Base-by-base conservation (phyloP, 192 early-diverging fungal species). In the Coemansia sp. region DNA sequence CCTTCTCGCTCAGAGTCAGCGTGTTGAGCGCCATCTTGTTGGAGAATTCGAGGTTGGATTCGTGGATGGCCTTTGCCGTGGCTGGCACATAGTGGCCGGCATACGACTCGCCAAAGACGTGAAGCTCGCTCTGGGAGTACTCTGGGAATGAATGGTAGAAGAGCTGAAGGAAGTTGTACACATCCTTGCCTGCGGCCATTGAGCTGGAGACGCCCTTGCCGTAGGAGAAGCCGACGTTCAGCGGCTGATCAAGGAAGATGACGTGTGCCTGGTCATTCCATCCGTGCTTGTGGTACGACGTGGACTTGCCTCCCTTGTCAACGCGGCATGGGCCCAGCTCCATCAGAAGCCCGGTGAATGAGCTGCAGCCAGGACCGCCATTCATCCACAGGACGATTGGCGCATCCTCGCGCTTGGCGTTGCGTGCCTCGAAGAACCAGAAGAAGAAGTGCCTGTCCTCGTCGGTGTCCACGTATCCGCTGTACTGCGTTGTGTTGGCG, bases 391-490 rank as follows among this genome's bases (percentile, higher is more conserved):
- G 74, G 2, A 88, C 64, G 23, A 89, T 70, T 5, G 96, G 96
- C 61, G 94, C 95, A 22, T 75, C 67, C 31, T 70, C 67, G 25
- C 74, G 83, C 62, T 73, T 62, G 17, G 88, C 89, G 61, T 84
- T 83, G 63, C 92, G 90, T 6, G 91, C 90, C 75, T 96, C 95
- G 75, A 99, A 98, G 85, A 99, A 98, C 91, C 92, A 95, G 74
- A 93, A 95, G 83, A 93, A 94, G 67, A 93, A 94, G 74, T 95
- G 91, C 37, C 89, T 84, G 57, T 88, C 84, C n/a, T 68, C 73
- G 34, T 74, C 87, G 9, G 79, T 78, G 34, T 90, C 88, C 27
- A 93, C 74, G 65, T 93, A 90, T 30, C 89, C 91, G 56, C 88
- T 89, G 75, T 91, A 91, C 86, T 97, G 96, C 63, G 93, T 91